A percentile compares a stretch with the other conserved stretches of the same genome.
Evolutionary conservation across 768 basidiomycete genomes (phyloP).

Genomic region (Mycena alexandri): DNA sequence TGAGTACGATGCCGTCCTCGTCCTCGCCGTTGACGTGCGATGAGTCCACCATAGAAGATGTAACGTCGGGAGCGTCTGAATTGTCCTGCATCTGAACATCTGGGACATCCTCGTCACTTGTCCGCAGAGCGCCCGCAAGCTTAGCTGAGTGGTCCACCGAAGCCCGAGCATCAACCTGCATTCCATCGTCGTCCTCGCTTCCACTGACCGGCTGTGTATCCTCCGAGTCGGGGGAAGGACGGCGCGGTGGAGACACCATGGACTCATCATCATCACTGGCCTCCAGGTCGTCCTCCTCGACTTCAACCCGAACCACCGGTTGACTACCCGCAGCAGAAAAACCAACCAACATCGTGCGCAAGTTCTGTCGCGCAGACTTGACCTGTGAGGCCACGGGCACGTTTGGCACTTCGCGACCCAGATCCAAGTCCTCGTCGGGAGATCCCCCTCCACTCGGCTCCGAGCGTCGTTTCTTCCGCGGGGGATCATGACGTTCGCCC

Average conservation of each 20-base stretch:
- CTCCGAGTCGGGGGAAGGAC: background rate
- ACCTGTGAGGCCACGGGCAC: background rate
- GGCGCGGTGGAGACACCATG: background rate
- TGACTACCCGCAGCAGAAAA: conserved; percentile 68
- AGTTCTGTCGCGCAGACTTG: conserved; percentile 40
- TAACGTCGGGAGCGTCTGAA: conserved; percentile 33
- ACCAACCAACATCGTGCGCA: conserved; percentile 62
- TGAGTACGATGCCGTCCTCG: conserved; percentile 37
- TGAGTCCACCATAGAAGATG: background rate
- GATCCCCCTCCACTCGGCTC: background rate
- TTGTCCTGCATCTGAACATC: conserved; percentile 43
- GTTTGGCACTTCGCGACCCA: background rate
- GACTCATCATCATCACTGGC: conserved; percentile 27
- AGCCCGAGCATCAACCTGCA: conserved; percentile 40
- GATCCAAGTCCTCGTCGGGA: background rate
- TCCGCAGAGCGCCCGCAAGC: conserved; percentile 34
- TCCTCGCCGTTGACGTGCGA: conserved; percentile 13
- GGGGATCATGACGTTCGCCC: conserved; percentile 2
- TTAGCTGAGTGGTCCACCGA: conserved; percentile 17
- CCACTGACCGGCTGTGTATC: conserved; percentile 40
- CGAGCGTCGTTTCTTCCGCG: conserved; percentile 54
- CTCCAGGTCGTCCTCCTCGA: conserved; percentile 40
- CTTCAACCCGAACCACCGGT: conserved; percentile 35
- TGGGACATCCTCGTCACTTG: too few relatives aligned
- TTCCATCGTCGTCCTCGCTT: conserved; percentile 40